Conservation (phyloP, 2,329 filamentous ascomycete species). For the Fusarium sacchari region DNA sequence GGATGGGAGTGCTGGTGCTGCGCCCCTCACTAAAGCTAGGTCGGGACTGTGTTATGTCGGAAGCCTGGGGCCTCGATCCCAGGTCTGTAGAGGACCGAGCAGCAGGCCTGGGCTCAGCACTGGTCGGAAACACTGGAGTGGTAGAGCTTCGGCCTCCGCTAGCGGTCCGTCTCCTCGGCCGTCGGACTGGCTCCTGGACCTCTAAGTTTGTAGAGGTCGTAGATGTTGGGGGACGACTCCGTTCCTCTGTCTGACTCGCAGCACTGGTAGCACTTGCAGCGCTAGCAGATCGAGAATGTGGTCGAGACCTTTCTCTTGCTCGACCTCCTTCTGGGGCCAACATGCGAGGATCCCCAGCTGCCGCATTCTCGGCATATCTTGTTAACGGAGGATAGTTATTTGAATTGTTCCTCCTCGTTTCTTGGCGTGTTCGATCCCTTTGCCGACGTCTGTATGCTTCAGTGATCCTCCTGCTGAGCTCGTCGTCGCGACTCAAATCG, state of each 20-base stretch:
- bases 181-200: constrained; percentile 44
- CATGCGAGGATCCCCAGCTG: constrained; percentile 41
- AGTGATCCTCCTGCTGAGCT: constrained; percentile 89
- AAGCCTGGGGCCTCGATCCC: constrained; percentile 53
- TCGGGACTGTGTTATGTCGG: constrained; percentile 51
- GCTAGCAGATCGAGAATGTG: constrained; percentile 59
- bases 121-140: constrained; percentile 55
- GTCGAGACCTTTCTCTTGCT: constrained; percentile 50
- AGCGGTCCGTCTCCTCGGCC: constrained; percentile 59
- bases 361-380: constrained; percentile 41
- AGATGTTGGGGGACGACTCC: constrained; percentile 60
- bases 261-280: constrained; percentile 55
- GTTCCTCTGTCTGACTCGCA: constrained; percentile 56
- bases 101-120: constrained; percentile 59
- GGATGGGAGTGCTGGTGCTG: constrained; percentile 53
- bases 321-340: constrained; percentile 43
- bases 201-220: constrained; percentile 44
- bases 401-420: constrained; percentile 57
- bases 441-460: constrained; percentile 86
- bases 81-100: constrained; percentile 75
- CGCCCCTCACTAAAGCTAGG: constrained; percentile 55
- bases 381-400: constrained; percentile 49
- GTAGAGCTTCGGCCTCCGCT: constrained; percentile 67
- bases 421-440: constrained; percentile 65
- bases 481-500: constrained; percentile 84